A percentile compares a stretch with the other conserved stretches of the same genome.
phyloP scores from a whole-genome alignment of 371 early-diverging fungal species.

The Coemansia sp. region DNA sequence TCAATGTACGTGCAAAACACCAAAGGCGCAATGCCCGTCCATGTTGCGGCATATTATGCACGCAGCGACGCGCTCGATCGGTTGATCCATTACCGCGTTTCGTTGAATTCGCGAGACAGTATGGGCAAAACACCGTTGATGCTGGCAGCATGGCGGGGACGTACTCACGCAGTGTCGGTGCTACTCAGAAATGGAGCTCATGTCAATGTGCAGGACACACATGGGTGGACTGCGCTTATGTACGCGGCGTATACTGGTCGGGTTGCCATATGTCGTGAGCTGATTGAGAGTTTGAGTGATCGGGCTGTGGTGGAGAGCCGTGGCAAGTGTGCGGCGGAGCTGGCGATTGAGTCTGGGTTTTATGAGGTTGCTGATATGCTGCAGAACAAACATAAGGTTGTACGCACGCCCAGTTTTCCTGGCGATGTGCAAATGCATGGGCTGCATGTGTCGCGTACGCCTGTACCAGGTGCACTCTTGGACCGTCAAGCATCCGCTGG shows the following conservation, averaged over 20 bases:
- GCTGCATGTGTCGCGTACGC: neutral
- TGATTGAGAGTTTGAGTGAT: constrained; percentile 33
- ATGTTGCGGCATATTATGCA: constrained; percentile 46
- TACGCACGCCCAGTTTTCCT: constrained; percentile 32
- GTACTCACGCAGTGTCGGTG: constrained; percentile 25
- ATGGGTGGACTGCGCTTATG: constrained; percentile 51
- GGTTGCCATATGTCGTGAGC: constrained; percentile 47
- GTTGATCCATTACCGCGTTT: neutral
- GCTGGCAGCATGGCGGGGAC: constrained; percentile 49
- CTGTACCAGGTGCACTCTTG: neutral
- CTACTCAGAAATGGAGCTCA: constrained; percentile 15
- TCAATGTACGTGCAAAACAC: constrained; percentile 8
- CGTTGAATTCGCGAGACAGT: constrained; percentile 16
- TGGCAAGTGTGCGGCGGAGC: constrained; percentile 18
- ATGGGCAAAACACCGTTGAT: constrained; percentile 49
- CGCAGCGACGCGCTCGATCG: constrained; percentile 13
- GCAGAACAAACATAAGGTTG: constrained; percentile 6
- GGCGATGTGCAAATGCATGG: constrained; percentile 25
- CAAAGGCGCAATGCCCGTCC: constrained; percentile 42
- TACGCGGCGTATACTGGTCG: constrained; percentile 49
- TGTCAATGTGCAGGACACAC: constrained; percentile 32
- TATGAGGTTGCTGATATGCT: constrained; percentile 46
- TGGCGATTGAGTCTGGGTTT: constrained; percentile 33
- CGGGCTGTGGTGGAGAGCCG: constrained; percentile 3
- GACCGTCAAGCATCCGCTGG: too few relatives aligned